Evolutionary conservation across 2,329 filamentous ascomycete genomes (phyloP).

Genomic region (Hirsutella minnesotensis): DNA sequence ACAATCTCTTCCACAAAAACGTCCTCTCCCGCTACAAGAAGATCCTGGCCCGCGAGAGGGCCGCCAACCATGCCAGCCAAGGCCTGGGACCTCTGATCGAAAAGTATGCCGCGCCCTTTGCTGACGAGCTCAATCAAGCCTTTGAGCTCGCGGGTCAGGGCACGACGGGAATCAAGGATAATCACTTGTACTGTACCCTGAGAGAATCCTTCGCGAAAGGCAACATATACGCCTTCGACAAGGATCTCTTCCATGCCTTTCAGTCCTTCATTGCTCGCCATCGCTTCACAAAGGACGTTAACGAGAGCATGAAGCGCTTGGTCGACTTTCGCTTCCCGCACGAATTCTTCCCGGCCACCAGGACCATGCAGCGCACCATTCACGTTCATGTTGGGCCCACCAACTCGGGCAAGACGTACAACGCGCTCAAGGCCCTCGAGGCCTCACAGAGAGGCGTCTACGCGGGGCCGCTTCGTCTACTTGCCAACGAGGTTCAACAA

Average conservation of each 20-base stretch:
- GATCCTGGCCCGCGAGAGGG: too few relatives aligned
- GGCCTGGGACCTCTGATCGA: slow-evolving; percentile 28
- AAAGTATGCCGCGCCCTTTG: slow-evolving; percentile 33
- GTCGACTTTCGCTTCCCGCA: slow-evolving; percentile 80
- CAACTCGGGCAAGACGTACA: slow-evolving; percentile 97
- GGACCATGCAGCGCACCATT: slow-evolving; percentile 67
- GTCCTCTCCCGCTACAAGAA: too few relatives aligned
- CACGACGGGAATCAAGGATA: slow-evolving; percentile 26
- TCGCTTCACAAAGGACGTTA: slow-evolving; percentile 42
- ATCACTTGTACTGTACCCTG: slow-evolving; percentile 46
- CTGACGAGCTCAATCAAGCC: slow-evolving; percentile 29
- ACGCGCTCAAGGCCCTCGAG: slow-evolving; percentile 77
- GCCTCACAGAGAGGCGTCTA: slow-evolving; percentile 69
- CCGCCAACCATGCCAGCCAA: too few relatives aligned
- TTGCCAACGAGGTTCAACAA: slow-evolving; percentile 93
- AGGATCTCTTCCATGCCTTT: slow-evolving; percentile 57
- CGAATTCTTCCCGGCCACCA: slow-evolving; percentile 85
- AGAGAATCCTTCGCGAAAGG: slow-evolving; percentile 45
- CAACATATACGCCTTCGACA: slow-evolving; percentile 36
- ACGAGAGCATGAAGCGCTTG: slow-evolving; percentile 49
- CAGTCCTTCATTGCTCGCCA: slow-evolving; percentile 50
- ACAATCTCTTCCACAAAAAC: too few relatives aligned
- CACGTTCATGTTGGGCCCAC: slow-evolving; percentile 94
- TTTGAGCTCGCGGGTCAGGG: slow-evolving; percentile 31
- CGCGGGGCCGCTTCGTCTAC: slow-evolving; percentile 74